These are phyloP conservation scores for Aureobasidium sp. DNA, from an alignment of 2,329 filamentous ascomycete species.

Conservation along the genomic window DNA sequence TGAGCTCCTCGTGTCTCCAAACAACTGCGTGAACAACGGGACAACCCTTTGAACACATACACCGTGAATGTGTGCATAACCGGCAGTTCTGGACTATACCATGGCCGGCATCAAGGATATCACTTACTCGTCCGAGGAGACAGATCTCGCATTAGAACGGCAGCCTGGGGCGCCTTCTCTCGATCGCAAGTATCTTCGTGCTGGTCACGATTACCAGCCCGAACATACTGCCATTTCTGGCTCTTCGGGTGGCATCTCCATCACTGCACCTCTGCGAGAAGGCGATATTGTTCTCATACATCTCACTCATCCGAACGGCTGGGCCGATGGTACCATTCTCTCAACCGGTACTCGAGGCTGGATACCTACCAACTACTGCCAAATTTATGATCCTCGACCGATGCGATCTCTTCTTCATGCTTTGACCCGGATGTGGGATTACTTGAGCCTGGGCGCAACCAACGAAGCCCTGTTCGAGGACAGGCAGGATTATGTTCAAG, in stretches of 20 bases:
- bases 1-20: not conserved
- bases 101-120: not conserved
- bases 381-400: slow-evolving; percentile 82
- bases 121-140: not conserved
- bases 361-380: slow-evolving; percentile 97
- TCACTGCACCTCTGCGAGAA: slow-evolving; percentile 80
- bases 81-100: not conserved
- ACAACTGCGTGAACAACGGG: not conserved
- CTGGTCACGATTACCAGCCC: slow-evolving; percentile 88
- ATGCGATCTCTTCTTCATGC: slow-evolving; percentile 81
- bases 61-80: not conserved
- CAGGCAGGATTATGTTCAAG: slow-evolving; percentile 90
- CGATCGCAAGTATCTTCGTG: slow-evolving; percentile 91
- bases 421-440: slow-evolving; percentile 85
- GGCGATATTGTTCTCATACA: slow-evolving; percentile 92
- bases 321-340: slow-evolving; percentile 91
- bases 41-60: not conserved
- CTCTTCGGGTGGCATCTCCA: slow-evolving; percentile 51
- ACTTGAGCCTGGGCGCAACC: slow-evolving; percentile 60
- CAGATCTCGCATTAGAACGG: not conserved
- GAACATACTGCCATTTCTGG: slow-evolving; percentile 69
- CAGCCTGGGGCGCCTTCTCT: slow-evolving; percentile 41
- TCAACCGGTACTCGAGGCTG: slow-evolving; percentile 82
- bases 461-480: slow-evolving; percentile 73
- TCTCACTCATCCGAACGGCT: slow-evolving; percentile 95